These are phyloP conservation scores for Chlorella sp. DNA, from an alignment of 139 green algal genomes.

Conservation along the genomic window DNA sequence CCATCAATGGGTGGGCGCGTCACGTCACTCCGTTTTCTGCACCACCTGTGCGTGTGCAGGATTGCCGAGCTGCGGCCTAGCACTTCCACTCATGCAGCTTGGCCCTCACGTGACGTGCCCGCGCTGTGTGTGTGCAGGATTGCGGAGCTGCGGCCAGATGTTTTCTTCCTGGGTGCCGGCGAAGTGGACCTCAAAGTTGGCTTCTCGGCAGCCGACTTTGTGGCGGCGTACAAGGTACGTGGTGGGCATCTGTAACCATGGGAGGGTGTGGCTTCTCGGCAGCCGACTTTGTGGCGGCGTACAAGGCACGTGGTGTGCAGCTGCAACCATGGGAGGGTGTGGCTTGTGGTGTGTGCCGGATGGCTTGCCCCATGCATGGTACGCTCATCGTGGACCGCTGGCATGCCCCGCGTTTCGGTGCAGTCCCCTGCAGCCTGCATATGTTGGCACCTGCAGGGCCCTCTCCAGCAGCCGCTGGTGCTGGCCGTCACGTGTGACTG, in stretches of 20 bases:
- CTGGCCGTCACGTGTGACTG: no score
- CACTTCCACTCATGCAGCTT: background rate
- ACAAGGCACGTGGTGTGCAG: background rate
- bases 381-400: no score
- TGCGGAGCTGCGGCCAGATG: slow-evolving; percentile 51
- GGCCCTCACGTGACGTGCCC: background rate
- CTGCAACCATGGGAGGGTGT: background rate
- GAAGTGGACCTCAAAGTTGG: slow-evolving; percentile 93
- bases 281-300: slow-evolving; percentile 59
- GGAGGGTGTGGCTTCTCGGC: slow-evolving; percentile 36
- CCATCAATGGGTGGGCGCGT: no score
- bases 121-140: slow-evolving; percentile 37
- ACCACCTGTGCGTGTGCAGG: no score
- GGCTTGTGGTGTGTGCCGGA: slow-evolving; percentile 35
- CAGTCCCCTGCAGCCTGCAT: no score
- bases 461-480: background rate
- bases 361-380: background rate
- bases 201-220: slow-evolving; percentile 61
- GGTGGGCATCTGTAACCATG: background rate
- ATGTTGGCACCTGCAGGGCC: background rate
- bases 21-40: no score
- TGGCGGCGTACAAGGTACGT: slow-evolving; percentile 53
- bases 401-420: no score
- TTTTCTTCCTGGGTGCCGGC: slow-evolving; percentile 87
- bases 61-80: background rate